Conservation (phyloP, 2,329 filamentous ascomycete species). For the Diaporthe humulicola region DNA sequence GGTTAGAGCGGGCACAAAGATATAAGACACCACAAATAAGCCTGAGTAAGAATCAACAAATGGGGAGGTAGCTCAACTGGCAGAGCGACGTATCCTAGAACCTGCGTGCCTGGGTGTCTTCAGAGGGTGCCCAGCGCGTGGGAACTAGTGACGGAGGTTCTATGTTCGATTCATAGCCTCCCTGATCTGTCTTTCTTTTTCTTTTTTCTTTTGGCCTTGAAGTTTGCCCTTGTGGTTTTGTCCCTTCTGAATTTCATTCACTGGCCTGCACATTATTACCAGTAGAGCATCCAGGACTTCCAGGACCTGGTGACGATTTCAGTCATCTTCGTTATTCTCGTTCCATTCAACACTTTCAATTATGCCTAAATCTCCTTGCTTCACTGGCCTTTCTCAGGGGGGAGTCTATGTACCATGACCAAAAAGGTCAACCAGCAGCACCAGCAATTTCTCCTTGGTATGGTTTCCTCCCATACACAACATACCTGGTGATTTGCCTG, state of each 20-base stretch:
- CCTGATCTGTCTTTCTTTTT: neutral
- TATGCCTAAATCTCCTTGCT: neutral
- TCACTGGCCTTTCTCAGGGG: no score
- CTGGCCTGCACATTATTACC: no score
- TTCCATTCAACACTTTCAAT: neutral
- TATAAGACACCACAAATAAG: neutral
- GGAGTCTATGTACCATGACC: no score
- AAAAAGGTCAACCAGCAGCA: neutral
- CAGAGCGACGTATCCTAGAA: constrained; percentile 6
- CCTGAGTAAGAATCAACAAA: neutral
- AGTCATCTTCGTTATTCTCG: neutral
- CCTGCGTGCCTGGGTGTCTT: neutral
- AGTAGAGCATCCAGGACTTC: neutral
- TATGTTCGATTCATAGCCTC: constrained; percentile 23
- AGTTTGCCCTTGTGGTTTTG: neutral
- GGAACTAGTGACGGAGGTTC: constrained; percentile 16
- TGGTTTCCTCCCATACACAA: constrained; percentile 21
- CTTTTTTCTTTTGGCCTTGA: neutral
- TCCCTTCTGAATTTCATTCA: neutral
- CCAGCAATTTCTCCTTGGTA: neutral
- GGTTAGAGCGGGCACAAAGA: neutral
- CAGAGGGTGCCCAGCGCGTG: neutral
- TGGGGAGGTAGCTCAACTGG: constrained; percentile 11
- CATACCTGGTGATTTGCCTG: neutral
- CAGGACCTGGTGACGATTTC: neutral